Percentiles rank a stretch among this genome's conserved stretches.
These are phyloP conservation scores for barley (Hordeum vulgare) DNA, from an alignment of 176 grass and related monocot species.

Conservation along the genomic window DNA sequence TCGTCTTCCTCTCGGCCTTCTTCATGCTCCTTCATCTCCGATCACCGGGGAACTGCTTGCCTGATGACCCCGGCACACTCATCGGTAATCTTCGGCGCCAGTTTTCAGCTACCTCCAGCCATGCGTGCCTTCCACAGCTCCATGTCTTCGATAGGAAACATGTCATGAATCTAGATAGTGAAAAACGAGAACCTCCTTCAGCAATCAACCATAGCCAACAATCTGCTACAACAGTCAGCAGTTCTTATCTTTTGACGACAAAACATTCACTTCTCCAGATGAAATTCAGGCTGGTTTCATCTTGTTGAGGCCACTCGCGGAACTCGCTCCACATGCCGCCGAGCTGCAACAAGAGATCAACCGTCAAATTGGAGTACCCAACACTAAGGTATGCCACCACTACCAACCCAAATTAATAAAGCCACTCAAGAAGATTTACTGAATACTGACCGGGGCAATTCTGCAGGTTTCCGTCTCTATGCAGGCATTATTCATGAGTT, in stretches of 20 bases:
- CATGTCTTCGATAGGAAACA: background rate
- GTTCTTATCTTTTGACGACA: background rate
- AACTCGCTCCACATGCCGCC: conserved; percentile 1
- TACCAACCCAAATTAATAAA: background rate
- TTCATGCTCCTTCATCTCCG: conserved; percentile 34
- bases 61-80: conserved; percentile 26
- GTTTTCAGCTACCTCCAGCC: background rate
- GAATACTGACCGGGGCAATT: conserved; percentile 10
- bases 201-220: background rate
- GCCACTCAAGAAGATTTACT: background rate
- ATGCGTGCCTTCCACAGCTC: background rate
- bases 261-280: conserved; percentile 15
- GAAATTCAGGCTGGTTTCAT: conserved; percentile 48
- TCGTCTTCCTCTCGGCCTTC: conserved; percentile 34
- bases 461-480: conserved; percentile 34
- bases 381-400: conserved; percentile 17
- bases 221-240: background rate
- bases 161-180: background rate
- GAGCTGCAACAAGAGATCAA: conserved; percentile 35
- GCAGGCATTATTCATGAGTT: background rate
- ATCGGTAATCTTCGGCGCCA: conserved; percentile 1
- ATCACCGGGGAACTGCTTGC: background rate
- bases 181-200: background rate
- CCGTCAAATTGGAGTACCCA: conserved; percentile 26
- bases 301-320: conserved; percentile 11